Percentiles rank a stretch among this genome's conserved stretches.
Conservation (phyloP, 805 yeast genomes). For the Saturnispora hagleri region DNA sequence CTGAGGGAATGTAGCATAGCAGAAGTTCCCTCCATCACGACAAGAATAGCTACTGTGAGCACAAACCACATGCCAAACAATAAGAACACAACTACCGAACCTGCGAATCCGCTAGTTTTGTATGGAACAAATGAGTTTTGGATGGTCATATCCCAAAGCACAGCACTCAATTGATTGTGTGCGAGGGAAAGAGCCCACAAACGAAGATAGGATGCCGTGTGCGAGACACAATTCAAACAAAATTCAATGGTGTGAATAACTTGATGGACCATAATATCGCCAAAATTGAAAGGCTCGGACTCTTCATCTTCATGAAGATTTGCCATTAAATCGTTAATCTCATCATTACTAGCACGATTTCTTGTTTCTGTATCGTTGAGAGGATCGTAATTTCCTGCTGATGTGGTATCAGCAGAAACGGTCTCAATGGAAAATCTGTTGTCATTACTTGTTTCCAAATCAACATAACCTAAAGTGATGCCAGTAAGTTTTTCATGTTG, state of each 20-base stretch:
- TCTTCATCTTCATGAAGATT: conserved; percentile 26
- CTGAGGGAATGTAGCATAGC: conserved; percentile 74
- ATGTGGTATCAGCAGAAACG: not conserved
- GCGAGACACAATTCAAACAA: conserved; percentile 71
- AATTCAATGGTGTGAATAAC: conserved; percentile 76
- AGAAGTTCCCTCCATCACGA: conserved; percentile 77
- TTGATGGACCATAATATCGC: conserved; percentile 69
- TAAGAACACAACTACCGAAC: conserved; percentile 48
- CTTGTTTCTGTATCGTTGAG: not conserved
- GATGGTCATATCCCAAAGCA: conserved; percentile 70
- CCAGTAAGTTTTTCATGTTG: conserved; percentile 37
- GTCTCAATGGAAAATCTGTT: conserved; percentile 10
- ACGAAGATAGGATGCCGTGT: conserved; percentile 70
- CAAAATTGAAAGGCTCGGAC: conserved; percentile 40
- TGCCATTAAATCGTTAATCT: conserved; percentile 10
- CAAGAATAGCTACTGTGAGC: conserved; percentile 58
- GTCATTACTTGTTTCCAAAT: conserved; percentile 33
- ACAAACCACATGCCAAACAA: conserved; percentile 71
- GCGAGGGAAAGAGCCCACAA: conserved; percentile 75
- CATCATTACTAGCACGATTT: conserved; percentile 29
- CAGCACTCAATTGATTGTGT: conserved; percentile 69
- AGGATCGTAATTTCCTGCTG: not conserved
- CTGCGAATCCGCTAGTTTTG: conserved; percentile 42
- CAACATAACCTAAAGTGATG: conserved; percentile 42
- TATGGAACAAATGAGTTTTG: conserved; percentile 42